Base-by-base conservation (phyloP, 2,329 filamentous ascomycete genomes). In the Sclerotinia sclerotiorum region DNA sequence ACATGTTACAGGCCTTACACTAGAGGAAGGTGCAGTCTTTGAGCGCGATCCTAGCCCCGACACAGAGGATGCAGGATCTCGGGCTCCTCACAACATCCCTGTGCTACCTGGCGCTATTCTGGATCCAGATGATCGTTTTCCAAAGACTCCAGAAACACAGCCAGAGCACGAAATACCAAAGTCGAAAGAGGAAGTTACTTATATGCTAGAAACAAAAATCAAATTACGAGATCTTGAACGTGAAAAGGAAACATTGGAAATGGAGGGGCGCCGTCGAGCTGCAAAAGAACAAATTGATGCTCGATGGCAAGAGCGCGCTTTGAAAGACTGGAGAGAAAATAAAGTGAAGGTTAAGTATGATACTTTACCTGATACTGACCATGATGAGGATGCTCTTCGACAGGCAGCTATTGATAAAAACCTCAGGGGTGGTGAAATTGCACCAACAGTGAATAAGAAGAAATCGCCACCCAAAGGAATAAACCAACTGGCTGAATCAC, bases 251-350 rank as follows among this genome's bases (percentile, higher is more conserved):
- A 55, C 48, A 4, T 49, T 68, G 15, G 39, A 63, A 27, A 68
- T 63, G 57, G 65, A 68, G 44, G 57, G 65, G 27, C 65, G 57
- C 27, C 35, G 65, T 21, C 57, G 48, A 55, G 57, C 57, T 55
- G 57, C 57, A 15, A 63, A 68, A 24, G 65, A 63, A 17, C 65
- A 68, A 46, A n/a, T 52, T 6, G 27, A 63, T 55, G 27, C 35
- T 27, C 57, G 57, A 32, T 63, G 60, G 48, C 27, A 68, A 55
- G 57, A 63, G 19, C 65, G 65, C 15, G 27, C 24, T 19, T 13
- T 29, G 19, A 48, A 29, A 21, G 65, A 68, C n/a, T 17, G 10
- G 17, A 27, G 19, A 10, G 48, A 35, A 27, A 68, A 61, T 7
- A 67, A 62, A n/a, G 24, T 15, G 8, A 21, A 21, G 56, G n/a